Conservation (phyloP, 129 eudicot genomes). For the Oenanthe sinensis region DNA sequence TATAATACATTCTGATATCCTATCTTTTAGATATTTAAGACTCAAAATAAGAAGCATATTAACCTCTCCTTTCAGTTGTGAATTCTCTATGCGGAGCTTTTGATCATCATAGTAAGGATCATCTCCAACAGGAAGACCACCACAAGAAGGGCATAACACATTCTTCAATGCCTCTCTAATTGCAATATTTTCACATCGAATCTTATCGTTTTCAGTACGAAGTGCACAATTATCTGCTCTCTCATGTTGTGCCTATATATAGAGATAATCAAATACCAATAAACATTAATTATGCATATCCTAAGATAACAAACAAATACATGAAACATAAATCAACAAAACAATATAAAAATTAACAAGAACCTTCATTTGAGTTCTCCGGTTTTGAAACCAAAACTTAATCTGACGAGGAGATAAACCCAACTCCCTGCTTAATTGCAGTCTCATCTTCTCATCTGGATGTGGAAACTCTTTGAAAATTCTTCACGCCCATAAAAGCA, state of each 20-base stretch:
- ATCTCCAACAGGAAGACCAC: conserved; percentile 68
- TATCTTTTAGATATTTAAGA: background rate
- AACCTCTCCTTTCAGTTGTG: conserved; percentile 83
- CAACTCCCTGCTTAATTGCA: conserved; percentile 31
- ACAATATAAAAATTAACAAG: background rate
- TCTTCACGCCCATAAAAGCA: conserved; percentile 15
- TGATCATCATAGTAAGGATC: conserved; percentile 65
- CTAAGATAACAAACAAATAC: background rate
- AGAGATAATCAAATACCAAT: background rate
- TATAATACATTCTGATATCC: background rate
- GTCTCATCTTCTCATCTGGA: conserved; percentile 34
- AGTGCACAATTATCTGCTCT: conserved; percentile 64
- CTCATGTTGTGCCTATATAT: conserved; percentile 65
- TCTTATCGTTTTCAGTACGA: conserved; percentile 63
- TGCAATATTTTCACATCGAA: conserved; percentile 68
- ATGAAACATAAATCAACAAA: background rate
- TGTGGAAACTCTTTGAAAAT: conserved; percentile 35
- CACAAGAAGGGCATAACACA: conserved; percentile 78
- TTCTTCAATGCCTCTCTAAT: conserved; percentile 70
- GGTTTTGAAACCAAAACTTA: conserved; percentile 48
- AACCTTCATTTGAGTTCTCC: conserved; percentile 87
- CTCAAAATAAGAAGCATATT: background rate
- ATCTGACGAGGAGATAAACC: conserved; percentile 35
- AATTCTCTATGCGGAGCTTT: conserved; percentile 57
- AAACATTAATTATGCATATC: background rate